Evolutionary conservation across 495 filamentous ascomycete species (phyloP).

Genomic region (Friedmanniomyces simplex): DNA sequence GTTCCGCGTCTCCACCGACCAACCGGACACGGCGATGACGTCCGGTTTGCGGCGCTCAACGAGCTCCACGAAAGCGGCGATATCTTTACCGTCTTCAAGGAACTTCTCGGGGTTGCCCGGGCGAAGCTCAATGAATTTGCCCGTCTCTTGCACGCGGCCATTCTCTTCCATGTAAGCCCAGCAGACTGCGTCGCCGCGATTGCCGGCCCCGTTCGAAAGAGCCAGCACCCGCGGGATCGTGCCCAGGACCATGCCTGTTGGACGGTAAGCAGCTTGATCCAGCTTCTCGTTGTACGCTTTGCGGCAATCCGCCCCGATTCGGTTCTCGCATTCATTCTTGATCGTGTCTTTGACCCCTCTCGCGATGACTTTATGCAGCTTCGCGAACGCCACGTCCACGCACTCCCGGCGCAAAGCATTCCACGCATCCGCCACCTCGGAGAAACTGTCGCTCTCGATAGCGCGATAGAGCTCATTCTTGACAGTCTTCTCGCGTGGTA

Average conservation of each 20-base stretch:
- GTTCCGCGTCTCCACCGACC: slow-evolving; percentile 74
- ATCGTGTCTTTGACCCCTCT: slow-evolving; percentile 90
- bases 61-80: slow-evolving; percentile 60
- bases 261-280: slow-evolving; percentile 92
- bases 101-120: slow-evolving; percentile 57
- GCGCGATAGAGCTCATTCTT: slow-evolving; percentile 62
- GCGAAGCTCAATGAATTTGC: slow-evolving; percentile 69
- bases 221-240: slow-evolving; percentile 80
- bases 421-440: slow-evolving; percentile 94
- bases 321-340: slow-evolving; percentile 81
- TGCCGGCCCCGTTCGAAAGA: slow-evolving; percentile 70
- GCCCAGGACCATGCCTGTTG: slow-evolving; percentile 82
- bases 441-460: slow-evolving; percentile 87
- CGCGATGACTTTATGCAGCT: slow-evolving; percentile 70
- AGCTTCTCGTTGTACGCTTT: slow-evolving; percentile 76
- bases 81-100: slow-evolving; percentile 49
- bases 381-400: slow-evolving; percentile 66
- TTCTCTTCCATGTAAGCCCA: slow-evolving; percentile 93
- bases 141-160: slow-evolving; percentile 75
- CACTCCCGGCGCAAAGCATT: slow-evolving; percentile 79
- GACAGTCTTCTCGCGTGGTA: slow-evolving; percentile 66
- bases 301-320: slow-evolving; percentile 68
- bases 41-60: slow-evolving; percentile 70
- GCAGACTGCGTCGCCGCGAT: slow-evolving; percentile 66
- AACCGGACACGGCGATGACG: slow-evolving; percentile 83